Evolutionary conservation across 2,329 filamentous ascomycete genomes (phyloP).

Genomic region (Endothia cerciana): DNA sequence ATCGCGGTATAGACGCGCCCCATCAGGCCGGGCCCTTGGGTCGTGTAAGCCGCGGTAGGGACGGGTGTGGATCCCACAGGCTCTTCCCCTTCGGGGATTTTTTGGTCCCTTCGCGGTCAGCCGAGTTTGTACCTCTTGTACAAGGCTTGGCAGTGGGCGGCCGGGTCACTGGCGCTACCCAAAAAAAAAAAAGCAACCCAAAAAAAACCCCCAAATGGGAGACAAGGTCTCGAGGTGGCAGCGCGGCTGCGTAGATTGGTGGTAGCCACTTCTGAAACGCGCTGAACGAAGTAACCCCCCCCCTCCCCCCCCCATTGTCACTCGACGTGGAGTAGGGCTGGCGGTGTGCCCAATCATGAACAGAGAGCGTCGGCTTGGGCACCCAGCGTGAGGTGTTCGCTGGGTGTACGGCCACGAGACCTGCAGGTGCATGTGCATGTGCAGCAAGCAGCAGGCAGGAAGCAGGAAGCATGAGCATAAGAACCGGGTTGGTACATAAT

Average conservation of each 20-base stretch:
- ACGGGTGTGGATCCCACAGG: conserved; percentile 19
- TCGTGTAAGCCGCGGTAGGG: conserved; percentile 22
- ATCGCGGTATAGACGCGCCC: conserved; percentile 24
- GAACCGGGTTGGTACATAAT: conserved; percentile 17
- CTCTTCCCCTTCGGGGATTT: neutral
- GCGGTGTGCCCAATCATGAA: conserved; percentile 22
- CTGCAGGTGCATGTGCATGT: conserved; percentile 3
- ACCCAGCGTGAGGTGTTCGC: conserved; percentile 20
- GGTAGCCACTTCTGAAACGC: conserved; percentile 28
- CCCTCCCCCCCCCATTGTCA: conserved; percentile 17
- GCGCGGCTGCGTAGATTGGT: conserved; percentile 28
- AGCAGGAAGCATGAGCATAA: neutral
- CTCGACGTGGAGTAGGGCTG: conserved; percentile 23
- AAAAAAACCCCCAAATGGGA: neutral
- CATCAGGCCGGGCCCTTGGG: conserved; percentile 26
- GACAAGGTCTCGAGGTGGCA: conserved; percentile 6
- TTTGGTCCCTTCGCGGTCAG: neutral
- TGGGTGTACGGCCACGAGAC: conserved; percentile 24
- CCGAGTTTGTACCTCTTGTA: neutral
- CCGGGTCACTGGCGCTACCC: conserved; percentile 22
- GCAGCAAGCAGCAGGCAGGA: neutral
- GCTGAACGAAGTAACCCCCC: conserved; percentile 24
- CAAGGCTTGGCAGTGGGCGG: conserved; percentile 11
- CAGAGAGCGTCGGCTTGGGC: conserved; percentile 13
- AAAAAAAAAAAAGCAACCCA: neutral